A percentile compares a stretch with the other conserved stretches of the same genome.
Conservation (phyloP, 1,284 basidiomycete species). For the Sporisorium sorghi region DNA sequence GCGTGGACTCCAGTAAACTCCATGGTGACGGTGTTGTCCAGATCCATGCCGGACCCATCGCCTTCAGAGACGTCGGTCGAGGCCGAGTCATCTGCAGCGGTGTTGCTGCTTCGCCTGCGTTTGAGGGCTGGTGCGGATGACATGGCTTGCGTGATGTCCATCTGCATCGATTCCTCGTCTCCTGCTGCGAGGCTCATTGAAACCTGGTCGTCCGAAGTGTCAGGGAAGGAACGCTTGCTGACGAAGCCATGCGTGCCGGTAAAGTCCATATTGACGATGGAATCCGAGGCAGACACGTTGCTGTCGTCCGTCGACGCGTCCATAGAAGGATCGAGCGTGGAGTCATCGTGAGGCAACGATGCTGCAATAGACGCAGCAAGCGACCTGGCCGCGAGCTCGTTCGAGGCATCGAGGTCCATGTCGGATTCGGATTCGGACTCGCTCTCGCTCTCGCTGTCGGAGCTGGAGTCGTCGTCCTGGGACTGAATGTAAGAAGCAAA, state of each 20-base stretch:
- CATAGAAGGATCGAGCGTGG: slow-evolving; percentile 29
- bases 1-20: slow-evolving; percentile 48
- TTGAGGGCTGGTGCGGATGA: slow-evolving; percentile 32
- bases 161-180: slow-evolving; percentile 34
- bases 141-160: slow-evolving; percentile 46
- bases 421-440: slow-evolving; percentile 45
- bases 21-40: slow-evolving; percentile 49
- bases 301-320: slow-evolving; percentile 26
- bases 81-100: slow-evolving; percentile 23
- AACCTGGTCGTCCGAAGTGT: slow-evolving; percentile 25
- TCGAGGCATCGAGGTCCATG: slow-evolving; percentile 45
- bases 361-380: slow-evolving; percentile 49
- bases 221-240: slow-evolving; percentile 34
- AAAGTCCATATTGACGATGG: slow-evolving; percentile 45
- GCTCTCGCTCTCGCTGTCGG: slow-evolving; percentile 44
- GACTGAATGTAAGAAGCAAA: slow-evolving; percentile 45
- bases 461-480: slow-evolving; percentile 32
- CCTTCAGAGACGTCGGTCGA: slow-evolving; percentile 25
- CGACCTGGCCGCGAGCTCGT: slow-evolving; percentile 38
- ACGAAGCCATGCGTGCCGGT: slow-evolving; percentile 46
- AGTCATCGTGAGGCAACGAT: slow-evolving; percentile 46
- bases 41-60: slow-evolving; percentile 27
- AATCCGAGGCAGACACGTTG: slow-evolving; percentile 25
- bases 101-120: slow-evolving; percentile 38
- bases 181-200: slow-evolving; percentile 23